phyloP scores from a whole-genome alignment of 345 rosid species.

The Acer yangbiense region DNA sequence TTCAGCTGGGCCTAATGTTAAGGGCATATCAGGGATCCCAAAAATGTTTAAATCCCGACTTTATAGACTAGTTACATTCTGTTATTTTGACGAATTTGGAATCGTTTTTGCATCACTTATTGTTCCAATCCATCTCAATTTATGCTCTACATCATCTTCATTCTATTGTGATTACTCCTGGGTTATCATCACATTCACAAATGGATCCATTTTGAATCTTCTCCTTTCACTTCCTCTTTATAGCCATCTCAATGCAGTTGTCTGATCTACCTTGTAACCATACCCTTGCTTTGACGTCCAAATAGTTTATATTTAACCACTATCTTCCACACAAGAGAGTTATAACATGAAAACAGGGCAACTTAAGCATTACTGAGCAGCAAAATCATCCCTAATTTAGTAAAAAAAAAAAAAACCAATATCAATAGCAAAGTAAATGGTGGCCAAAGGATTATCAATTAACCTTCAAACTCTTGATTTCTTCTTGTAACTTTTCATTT shows the following conservation, averaged over 20 bases:
- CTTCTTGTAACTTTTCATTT: slow-evolving; percentile 74
- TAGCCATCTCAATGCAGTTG: neutral
- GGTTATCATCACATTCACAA: neutral
- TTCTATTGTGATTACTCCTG: neutral
- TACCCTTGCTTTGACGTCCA: neutral
- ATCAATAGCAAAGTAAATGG: neutral
- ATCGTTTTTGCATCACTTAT: neutral
- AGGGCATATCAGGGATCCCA: neutral
- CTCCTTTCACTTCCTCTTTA: neutral
- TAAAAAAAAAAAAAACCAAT: no score
- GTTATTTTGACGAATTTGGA: neutral
- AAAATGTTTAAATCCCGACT: neutral
- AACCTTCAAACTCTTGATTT: slow-evolving; percentile 85
- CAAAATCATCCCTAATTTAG: neutral
- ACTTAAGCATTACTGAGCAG: neutral
- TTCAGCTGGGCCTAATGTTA: neutral
- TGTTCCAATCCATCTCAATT: neutral
- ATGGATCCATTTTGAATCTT: neutral
- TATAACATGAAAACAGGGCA: neutral
- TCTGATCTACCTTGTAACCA: neutral
- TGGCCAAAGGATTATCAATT: neutral
- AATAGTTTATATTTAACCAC: neutral
- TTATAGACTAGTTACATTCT: neutral
- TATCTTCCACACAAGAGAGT: neutral
- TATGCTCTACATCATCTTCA: slow-evolving; percentile 2